Base-by-base conservation (phyloP, 1,139 yeast species). In the Fermentozyma sake region DNA sequence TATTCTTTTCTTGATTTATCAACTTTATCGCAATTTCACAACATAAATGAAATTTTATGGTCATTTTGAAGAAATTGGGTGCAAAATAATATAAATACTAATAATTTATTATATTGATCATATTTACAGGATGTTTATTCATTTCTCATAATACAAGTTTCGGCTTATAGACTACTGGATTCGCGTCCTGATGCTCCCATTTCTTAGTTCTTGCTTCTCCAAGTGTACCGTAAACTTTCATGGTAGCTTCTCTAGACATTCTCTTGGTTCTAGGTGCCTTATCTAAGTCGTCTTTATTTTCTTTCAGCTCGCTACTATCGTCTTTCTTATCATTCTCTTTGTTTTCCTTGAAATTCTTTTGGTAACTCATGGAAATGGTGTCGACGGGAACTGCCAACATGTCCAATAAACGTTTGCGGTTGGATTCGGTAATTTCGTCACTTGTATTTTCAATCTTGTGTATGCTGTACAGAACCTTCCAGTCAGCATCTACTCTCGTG, bases 181-280 rank as follows among this genome's bases (percentile, higher is more conserved):
- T 33, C 6, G 41, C 40, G 26, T 52, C 58, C 24, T 47, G 38
- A 6, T 33, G 28, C 15, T 39, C 42, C 64, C 63, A 58, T 27
- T 37, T 33, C 21, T 47, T 44, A 12, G 48, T 39, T 21, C 64
- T 37, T 5, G 48, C 50, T 15, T 41, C 42, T 3, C 64, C 64
- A 8, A 58, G 52, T 20, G 45, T 51, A 8, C 55, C 48, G 33
- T 52, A 56, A 10, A 45, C 35, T 17, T 51, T 42, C 31, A 55
- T 41, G n/a, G 42, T 28, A 14, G 40, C 43, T 15, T 41, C 40
- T 12, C 35, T 28, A 4, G 39, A 22, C 11, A 28, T 14, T 18
- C 14, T 10, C 16, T 22, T 22, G 14, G 19, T 19, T 15, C 13
- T 12, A 11, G 9, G 11, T 12, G 16, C 11, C 10, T 7, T 20